Conservation (phyloP, 1,139 yeast species). For the Meyerozyma smithsonii region DNA sequence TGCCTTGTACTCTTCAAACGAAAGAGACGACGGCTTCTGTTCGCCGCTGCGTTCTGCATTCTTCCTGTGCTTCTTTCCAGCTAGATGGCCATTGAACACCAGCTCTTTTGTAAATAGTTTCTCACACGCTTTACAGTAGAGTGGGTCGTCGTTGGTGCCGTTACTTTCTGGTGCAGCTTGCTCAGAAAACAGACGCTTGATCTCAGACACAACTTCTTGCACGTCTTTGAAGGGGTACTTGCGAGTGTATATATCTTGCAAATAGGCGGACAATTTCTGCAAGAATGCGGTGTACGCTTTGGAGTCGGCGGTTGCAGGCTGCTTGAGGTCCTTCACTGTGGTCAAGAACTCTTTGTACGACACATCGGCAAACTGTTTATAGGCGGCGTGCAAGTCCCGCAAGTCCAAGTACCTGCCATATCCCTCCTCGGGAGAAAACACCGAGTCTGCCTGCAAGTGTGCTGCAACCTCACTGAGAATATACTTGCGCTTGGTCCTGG, state of each 20-base stretch:
- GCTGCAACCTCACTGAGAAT: constrained; percentile 47
- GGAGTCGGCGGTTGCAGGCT: constrained; percentile 27
- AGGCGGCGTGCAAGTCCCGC: constrained; percentile 41
- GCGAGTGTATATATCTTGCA: constrained; percentile 40
- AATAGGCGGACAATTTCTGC: constrained; percentile 39
- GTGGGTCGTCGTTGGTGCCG: constrained; percentile 15
- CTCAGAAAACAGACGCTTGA: constrained; percentile 27
- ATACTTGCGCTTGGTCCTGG: constrained; percentile 29
- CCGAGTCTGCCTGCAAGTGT: constrained; percentile 39
- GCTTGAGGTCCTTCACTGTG: constrained; percentile 35
- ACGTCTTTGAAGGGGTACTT: constrained; percentile 49
- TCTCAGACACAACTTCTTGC: constrained; percentile 23
- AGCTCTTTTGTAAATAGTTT: constrained; percentile 60
- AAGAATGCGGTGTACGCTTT: constrained; percentile 41
- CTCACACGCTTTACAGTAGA: constrained; percentile 63
- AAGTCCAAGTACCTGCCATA: constrained; percentile 67
- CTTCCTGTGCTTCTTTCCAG: constrained; percentile 73
- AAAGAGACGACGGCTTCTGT: neutral
- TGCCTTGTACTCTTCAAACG: neutral
- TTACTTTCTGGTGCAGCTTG: constrained; percentile 10
- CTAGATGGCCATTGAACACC: constrained; percentile 65
- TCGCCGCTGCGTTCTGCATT: constrained; percentile 20
- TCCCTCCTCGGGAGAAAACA: constrained; percentile 57
- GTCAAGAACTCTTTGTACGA: constrained; percentile 1
- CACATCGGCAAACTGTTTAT: constrained; percentile 40